Base-by-base conservation (phyloP, 805 yeast species). In the Spathaspora boniae region DNA sequence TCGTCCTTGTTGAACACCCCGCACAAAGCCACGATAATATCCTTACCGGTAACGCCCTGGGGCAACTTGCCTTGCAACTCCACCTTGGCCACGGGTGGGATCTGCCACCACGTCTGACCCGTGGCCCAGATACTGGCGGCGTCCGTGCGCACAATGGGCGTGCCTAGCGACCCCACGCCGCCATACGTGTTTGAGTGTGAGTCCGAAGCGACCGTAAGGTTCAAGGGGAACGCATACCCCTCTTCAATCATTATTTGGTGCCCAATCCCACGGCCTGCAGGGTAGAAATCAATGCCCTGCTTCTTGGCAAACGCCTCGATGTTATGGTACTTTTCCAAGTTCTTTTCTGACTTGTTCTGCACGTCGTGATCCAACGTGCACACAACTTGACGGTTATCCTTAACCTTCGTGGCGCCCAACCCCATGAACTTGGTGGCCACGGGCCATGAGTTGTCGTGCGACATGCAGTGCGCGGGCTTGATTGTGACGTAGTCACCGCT, bases 91-190 rank as follows among this genome's bases (percentile, higher is more conserved):
- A 93, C 98, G 0, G 98, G 98, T 3, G 99, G 99, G 37, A 93
- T 86, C 75, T 94, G 98, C 98, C 98, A 93, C 99, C 99, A 93
- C 3, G 98, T 93, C 65, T 88, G 95, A 26, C 98, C 98, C 0
- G 99, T 93, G 9, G 99, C 98, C 99, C 99, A 93, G 46, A 93
- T 91, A 7, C 97, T 79, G 4, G 99, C 99, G 16, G 98, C 98
- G 62, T 93, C 99, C 0, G 99, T 93, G 62, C 99, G 78, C 38
- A 93, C 99, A 37, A 93, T 84, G 7, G 99, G 98, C 3, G 98
- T 94, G 34, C 99, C 99, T 39, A 93, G 68, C 16, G 95, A 71
- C 14, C 98, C 98, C 31, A 93, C 71, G 54, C 99, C 99, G 48
- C 99, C 98, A 56, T 93, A 93, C 24, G 96, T 93, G 60, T 93